Conservation (phyloP, 2,329 filamentous ascomycete genomes). For the Sporothrix mexicana region DNA sequence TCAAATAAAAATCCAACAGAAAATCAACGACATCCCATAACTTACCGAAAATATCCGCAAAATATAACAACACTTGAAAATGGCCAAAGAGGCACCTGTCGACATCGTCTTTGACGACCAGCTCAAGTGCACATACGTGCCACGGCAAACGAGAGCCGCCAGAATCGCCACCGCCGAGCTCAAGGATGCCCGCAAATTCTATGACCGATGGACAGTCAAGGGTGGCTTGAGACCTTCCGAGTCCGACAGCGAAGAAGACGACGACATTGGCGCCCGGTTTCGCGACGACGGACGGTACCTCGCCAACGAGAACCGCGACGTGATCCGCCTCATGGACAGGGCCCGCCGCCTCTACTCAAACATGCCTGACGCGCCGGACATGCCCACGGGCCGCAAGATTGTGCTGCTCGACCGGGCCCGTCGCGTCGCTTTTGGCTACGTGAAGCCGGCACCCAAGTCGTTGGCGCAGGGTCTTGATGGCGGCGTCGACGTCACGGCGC, state of each 20-base stretch:
- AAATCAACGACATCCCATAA: too few relatives aligned
- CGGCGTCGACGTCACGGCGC: conserved; percentile 29
- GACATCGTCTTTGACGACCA: conserved; percentile 35
- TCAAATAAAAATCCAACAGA: too few relatives aligned
- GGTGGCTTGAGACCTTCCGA: neutral
- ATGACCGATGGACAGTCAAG: conserved; percentile 31
- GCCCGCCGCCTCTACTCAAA: neutral
- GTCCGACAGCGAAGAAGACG: neutral
- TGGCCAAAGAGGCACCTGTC: neutral
- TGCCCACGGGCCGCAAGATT: conserved; percentile 25
- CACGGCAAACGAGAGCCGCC: neutral
- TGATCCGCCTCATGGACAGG: conserved; percentile 26
- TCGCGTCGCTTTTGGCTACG: conserved; percentile 35
- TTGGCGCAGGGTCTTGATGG: conserved; percentile 31
- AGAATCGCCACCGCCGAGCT: neutral
- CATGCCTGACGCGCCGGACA: neutral
- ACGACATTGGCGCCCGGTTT: conserved; percentile 31
- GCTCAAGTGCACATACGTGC: conserved; percentile 9
- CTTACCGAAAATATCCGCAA: too few relatives aligned
- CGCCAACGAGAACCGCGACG: conserved; percentile 34
- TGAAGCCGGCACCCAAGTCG: conserved; percentile 33
- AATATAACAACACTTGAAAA: neutral
- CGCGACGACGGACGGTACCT: neutral
- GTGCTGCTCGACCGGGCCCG: conserved; percentile 37
- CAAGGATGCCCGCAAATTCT: neutral